A percentile compares a stretch with the other conserved stretches of the same genome.
These are phyloP conservation scores for Cladosporium sp. DNA, from an alignment of 2,329 filamentous ascomycete genomes.

Conservation along the genomic window DNA sequence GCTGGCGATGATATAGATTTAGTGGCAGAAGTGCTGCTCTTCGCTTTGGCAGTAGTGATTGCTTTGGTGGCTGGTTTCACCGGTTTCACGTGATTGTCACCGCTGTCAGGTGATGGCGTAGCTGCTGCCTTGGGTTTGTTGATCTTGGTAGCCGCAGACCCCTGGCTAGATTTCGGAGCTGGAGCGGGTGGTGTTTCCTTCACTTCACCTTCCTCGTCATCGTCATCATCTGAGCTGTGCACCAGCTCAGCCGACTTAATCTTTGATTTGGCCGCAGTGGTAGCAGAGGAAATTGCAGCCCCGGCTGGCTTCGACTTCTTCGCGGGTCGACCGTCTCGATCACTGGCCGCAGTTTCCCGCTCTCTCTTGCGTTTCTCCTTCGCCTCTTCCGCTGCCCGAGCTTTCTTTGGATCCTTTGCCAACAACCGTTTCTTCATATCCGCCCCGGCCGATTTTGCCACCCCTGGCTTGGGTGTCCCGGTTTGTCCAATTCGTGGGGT, in stretches of 20 bases:
- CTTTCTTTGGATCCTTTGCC: slow-evolving; percentile 43
- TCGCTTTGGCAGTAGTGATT: slow-evolving; percentile 14
- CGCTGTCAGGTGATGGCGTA: slow-evolving; percentile 19
- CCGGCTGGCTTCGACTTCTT: slow-evolving; percentile 6
- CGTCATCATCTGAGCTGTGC: slow-evolving; percentile 45
- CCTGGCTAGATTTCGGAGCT: slow-evolving; percentile 16
- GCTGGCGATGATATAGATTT: slow-evolving; percentile 20
- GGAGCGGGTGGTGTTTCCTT: slow-evolving; percentile 17
- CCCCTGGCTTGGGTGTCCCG: slow-evolving; percentile 23
- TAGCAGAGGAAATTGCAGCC: slow-evolving; percentile 20
- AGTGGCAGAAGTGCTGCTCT: slow-evolving; percentile 12
- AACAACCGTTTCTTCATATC: slow-evolving; percentile 39
- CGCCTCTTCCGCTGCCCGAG: slow-evolving; percentile 34
- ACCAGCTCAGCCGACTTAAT: slow-evolving; percentile 53
- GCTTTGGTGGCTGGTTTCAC: slow-evolving; percentile 22
- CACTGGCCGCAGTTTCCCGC: slow-evolving; percentile 30
- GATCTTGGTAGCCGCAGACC: slow-evolving; percentile 19
- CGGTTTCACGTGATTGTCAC: slow-evolving; percentile 19
- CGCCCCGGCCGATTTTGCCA: slow-evolving; percentile 19
- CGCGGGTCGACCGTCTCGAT: slow-evolving; percentile 20
- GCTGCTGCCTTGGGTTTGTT: slow-evolving; percentile 18
- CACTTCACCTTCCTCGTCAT: slow-evolving; percentile 32
- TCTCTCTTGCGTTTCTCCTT: slow-evolving; percentile 45
- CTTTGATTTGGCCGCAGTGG: slow-evolving; percentile 31
- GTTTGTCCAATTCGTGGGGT: slow-evolving; percentile 25